Percentiles rank a stretch among this genome's conserved stretches.
Evolutionary conservation across 352 stramenopile species (phyloP).

Genomic region (Saprolegnia parasitica): DNA sequence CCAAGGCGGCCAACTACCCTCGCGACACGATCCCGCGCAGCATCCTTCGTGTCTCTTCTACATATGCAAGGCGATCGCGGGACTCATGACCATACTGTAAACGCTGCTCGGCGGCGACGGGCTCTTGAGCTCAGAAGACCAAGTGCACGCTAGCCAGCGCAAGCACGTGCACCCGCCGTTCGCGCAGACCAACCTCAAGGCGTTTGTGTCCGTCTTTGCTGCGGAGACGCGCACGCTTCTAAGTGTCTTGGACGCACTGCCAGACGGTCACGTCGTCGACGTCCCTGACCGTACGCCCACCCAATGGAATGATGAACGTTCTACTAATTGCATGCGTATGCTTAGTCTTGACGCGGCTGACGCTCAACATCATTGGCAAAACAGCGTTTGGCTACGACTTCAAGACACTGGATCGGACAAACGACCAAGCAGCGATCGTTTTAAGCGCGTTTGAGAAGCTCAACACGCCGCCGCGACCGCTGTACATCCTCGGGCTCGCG

Average conservation of each 20-base stretch:
- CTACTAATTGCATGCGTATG: not conserved
- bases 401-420: not conserved
- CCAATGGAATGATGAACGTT: not conserved
- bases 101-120: constrained; percentile 19
- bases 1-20: constrained; percentile 19
- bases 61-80: not conserved
- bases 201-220: constrained; percentile 9
- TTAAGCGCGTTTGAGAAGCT: constrained; percentile 4
- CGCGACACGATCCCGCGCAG: not conserved
- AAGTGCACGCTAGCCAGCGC: constrained; percentile 10
- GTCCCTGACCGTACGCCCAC: not conserved
- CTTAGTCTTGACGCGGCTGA: constrained; percentile 15
- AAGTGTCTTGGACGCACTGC: not conserved
- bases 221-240: not conserved
- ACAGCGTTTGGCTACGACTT: constrained; percentile 17
- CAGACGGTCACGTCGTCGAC: not conserved
- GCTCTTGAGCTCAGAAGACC: constrained; percentile 11
- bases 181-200: constrained; percentile 6
- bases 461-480: not conserved
- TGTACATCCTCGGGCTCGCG: constrained; percentile 5
- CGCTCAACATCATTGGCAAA: constrained; percentile 20
- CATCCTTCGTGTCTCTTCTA: not conserved
- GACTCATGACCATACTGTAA: not conserved
- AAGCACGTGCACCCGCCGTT: constrained; percentile 17
- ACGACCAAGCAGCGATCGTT: not conserved